Evolutionary conservation across 768 basidiomycete species (phyloP).

Genomic region (Mycena galericulata): DNA sequence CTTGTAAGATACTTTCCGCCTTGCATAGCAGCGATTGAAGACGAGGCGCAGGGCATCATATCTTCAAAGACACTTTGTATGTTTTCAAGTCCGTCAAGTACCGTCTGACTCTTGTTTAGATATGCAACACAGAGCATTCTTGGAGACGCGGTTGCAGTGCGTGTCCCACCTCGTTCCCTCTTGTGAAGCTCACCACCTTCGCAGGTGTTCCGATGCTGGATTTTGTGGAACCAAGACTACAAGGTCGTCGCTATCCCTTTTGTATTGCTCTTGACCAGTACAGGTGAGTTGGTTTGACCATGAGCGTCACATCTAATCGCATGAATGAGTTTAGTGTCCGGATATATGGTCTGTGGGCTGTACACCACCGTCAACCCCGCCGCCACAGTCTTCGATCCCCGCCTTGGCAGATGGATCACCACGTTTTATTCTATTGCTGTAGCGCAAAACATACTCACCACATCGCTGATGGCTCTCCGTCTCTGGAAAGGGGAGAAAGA

Average conservation of each 20-base stretch:
- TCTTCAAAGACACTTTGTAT: constrained; percentile 33
- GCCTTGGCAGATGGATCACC: constrained; percentile 34
- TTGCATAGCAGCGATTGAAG: background rate
- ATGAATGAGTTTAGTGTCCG: constrained; percentile 35
- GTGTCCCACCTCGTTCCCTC: background rate
- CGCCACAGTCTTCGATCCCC: constrained; percentile 28
- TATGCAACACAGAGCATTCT: constrained; percentile 37
- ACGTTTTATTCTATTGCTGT: constrained; percentile 38
- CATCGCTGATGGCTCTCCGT: constrained; percentile 36
- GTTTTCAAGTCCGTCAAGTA: background rate
- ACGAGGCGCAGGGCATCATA: constrained; percentile 27
- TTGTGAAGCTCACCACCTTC: background rate
- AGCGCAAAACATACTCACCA: constrained; percentile 37
- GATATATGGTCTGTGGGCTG: constrained; percentile 30
- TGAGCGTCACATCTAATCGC: no score
- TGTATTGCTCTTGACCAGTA: constrained; percentile 28
- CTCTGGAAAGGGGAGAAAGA: constrained; percentile 31
- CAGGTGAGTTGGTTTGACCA: no score
- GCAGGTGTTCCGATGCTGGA: constrained; percentile 40
- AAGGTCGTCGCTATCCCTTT: constrained; percentile 30
- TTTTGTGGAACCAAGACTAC: constrained; percentile 33
- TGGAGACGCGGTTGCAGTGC: constrained; percentile 35
- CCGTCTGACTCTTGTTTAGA: background rate
- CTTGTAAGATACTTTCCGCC: constrained; percentile 8
- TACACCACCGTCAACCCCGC: constrained; percentile 24